phyloP scores from a whole-genome alignment of 768 basidiomycete species.

The Termitomyces heimii region DNA sequence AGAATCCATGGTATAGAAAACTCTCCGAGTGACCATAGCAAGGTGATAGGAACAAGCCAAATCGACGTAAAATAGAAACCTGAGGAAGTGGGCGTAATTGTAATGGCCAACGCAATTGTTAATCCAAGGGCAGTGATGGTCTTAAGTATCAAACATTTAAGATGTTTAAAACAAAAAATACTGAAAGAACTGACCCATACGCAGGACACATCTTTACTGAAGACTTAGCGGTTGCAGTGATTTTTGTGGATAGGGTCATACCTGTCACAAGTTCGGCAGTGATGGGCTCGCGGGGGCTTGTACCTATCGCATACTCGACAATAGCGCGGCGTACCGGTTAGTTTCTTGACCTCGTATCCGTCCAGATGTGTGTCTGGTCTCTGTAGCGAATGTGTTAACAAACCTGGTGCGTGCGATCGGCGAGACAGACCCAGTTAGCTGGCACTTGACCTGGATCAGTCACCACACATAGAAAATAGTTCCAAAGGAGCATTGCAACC shows the following conservation, averaged over 20 bases:
- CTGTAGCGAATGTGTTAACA: slow-evolving; percentile 30
- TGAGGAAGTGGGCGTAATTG: slow-evolving; percentile 86
- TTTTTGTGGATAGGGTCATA: neutral
- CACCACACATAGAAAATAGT: slow-evolving; percentile 77
- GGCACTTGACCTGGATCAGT: slow-evolving; percentile 89
- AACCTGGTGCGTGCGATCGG: neutral
- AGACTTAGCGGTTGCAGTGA: slow-evolving; percentile 1
- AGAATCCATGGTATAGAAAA: slow-evolving; percentile 37
- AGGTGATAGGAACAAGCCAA: slow-evolving; percentile 86
- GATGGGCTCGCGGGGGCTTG: slow-evolving; percentile 89
- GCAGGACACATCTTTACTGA: slow-evolving; percentile 63
- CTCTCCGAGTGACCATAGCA: slow-evolving; percentile 69
- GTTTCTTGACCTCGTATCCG: slow-evolving; percentile 86
- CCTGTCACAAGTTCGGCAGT: slow-evolving; percentile 85
- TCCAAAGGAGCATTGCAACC: slow-evolving; percentile 77
- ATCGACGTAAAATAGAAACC: slow-evolving; percentile 91
- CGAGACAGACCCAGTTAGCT: slow-evolving; percentile 52
- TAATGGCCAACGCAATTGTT: slow-evolving; percentile 92
- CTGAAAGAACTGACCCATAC: slow-evolving; percentile 67
- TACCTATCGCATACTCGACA: slow-evolving; percentile 83
- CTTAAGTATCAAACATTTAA: slow-evolving; percentile 32
- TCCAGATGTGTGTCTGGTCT: slow-evolving; percentile 68
- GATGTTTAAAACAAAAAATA: neutral
- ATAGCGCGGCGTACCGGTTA: slow-evolving; percentile 76
- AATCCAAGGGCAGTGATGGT: slow-evolving; percentile 91